Evolutionary conservation across 208 protist genomes (phyloP).

Genomic region (Porcisia hertigi): DNA sequence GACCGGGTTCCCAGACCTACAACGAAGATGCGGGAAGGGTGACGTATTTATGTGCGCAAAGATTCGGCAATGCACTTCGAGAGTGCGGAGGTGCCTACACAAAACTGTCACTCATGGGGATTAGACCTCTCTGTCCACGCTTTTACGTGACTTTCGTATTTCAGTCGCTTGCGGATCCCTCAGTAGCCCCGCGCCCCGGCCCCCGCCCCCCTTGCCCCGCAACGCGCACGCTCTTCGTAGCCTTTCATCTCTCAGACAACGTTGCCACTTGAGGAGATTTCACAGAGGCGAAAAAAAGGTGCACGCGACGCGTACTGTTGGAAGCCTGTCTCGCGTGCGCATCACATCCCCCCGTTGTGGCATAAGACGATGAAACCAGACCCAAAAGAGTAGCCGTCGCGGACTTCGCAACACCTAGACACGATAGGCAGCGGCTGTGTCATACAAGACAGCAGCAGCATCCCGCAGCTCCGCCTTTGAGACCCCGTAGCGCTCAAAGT

Average conservation of each 20-base stretch:
- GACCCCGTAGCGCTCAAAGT: conserved; percentile 72
- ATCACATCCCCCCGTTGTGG: background rate
- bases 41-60: too few relatives aligned
- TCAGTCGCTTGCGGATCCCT: too few relatives aligned
- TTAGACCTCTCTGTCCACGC: too few relatives aligned
- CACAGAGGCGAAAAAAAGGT: background rate
- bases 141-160: too few relatives aligned
- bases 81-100: too few relatives aligned
- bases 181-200: too few relatives aligned
- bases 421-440: conserved; percentile 57
- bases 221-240: background rate
- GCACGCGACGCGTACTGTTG: background rate
- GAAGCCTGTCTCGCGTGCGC: background rate
- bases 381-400: background rate
- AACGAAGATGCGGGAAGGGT: too few relatives aligned
- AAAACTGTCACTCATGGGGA: too few relatives aligned
- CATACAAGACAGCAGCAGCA: conserved; percentile 48
- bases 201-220: too few relatives aligned
- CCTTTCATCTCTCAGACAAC: background rate
- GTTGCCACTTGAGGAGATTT: background rate
- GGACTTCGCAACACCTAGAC: background rate
- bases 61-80: too few relatives aligned
- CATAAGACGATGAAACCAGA: too few relatives aligned
- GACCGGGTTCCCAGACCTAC: too few relatives aligned
- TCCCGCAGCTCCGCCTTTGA: conserved; percentile 48